Evolutionary conservation across 306 rosid genomes (phyloP).

Genomic region (Amphicarpaea edgeworthii): DNA sequence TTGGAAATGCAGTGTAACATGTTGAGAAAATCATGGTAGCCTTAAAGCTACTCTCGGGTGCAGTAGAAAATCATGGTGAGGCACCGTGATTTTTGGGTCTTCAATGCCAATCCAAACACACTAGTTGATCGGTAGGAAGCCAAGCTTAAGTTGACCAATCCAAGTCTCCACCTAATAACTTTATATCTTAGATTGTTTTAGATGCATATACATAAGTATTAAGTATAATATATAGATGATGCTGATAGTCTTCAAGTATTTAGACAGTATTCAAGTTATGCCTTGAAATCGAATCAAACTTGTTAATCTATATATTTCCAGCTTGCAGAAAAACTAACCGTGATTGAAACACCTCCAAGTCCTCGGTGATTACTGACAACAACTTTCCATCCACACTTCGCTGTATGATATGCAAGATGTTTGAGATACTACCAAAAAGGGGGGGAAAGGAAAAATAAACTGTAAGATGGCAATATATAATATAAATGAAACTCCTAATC

Average conservation of each 20-base stretch:
- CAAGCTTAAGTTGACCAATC: slow-evolving; percentile 26
- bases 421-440: slow-evolving; percentile 76
- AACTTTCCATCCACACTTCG: slow-evolving; percentile 84
- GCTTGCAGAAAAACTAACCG: slow-evolving; percentile 66
- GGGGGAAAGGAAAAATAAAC: slow-evolving; percentile 14
- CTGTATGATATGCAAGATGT: slow-evolving; percentile 89
- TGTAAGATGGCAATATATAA: slow-evolving; percentile 38
- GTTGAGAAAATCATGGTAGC: too few relatives aligned
- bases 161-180: slow-evolving; percentile 10
- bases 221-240: neutral
- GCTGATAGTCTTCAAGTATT: slow-evolving; percentile 24
- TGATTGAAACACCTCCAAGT: slow-evolving; percentile 90
- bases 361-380: slow-evolving; percentile 94
- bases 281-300: slow-evolving; percentile 32
- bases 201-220: slow-evolving; percentile 4
- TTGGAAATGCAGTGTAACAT: too few relatives aligned
- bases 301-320: slow-evolving; percentile 29
- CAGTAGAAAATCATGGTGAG: too few relatives aligned
- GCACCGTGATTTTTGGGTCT: too few relatives aligned
- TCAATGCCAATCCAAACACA: too few relatives aligned
- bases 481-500: slow-evolving; percentile 32
- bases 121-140: slow-evolving; percentile 28
- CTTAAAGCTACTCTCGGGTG: too few relatives aligned
- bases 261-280: slow-evolving; percentile 3
- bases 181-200: neutral